These are phyloP conservation scores for Chamaecyparis obtusa DNA, from an alignment of 75 land plant genomes.

Conservation along the genomic window DNA sequence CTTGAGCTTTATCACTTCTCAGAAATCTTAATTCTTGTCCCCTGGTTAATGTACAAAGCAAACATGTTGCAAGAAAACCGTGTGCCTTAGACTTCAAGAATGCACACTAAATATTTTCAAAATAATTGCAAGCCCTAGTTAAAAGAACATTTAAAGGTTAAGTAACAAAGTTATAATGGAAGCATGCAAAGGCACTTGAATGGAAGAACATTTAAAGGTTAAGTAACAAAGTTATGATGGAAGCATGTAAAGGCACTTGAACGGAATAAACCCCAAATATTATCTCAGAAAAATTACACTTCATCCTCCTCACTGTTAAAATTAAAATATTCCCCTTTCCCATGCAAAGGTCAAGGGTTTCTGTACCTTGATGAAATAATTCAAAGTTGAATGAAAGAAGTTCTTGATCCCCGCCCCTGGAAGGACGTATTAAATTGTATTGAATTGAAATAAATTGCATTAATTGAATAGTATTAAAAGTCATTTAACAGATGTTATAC, in stretches of 20 bases:
- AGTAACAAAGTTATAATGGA: not conserved
- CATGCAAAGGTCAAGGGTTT: too few species aligned
- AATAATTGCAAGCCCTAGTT: not conserved
- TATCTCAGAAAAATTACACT: not conserved
- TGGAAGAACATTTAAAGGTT: too few species aligned
- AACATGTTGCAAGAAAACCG: not conserved
- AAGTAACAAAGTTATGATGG: too few species aligned
- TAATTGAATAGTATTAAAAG: too few species aligned
- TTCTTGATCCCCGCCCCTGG: too few species aligned
- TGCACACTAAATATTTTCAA: not conserved
- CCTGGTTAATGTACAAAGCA: not conserved
- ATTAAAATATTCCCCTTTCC: not conserved
- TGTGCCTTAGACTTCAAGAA: not conserved
- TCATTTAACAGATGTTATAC: not conserved
- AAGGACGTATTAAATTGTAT: too few species aligned
- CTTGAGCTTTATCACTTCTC: not conserved
- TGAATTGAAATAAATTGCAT: too few species aligned
- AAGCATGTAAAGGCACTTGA: too few species aligned
- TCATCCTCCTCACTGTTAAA: not conserved
- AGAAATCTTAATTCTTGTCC: not conserved
- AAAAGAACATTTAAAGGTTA: not conserved
- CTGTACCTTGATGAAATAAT: too few species aligned
- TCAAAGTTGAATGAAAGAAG: too few species aligned
- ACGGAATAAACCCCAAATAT: not conserved
- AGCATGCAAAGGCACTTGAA: not conserved